These are phyloP conservation scores for Xylariales sp. DNA, from an alignment of 2,329 filamentous ascomycete genomes.

Conservation along the genomic window DNA sequence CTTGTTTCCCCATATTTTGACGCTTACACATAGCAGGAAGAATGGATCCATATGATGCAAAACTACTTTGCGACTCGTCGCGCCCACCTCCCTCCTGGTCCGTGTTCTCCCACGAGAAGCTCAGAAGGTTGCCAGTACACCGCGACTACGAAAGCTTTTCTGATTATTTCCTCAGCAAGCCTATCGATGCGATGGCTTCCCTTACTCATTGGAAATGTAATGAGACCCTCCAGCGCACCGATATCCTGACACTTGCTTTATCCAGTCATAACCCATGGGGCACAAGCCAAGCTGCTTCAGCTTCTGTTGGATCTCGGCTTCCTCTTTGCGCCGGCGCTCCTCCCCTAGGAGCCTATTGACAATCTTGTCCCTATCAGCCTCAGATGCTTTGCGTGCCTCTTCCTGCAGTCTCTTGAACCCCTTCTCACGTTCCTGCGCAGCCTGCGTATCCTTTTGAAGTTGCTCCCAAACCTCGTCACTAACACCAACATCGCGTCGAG, in stretches of 20 bases:
- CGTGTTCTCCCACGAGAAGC: too few species aligned
- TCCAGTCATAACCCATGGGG: slow-evolving; percentile 54
- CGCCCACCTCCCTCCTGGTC: too few species aligned
- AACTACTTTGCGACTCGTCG: too few species aligned
- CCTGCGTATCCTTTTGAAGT: slow-evolving; percentile 45
- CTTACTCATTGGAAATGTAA: slow-evolving; percentile 39
- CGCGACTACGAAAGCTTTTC: too few species aligned
- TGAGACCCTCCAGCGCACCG: slow-evolving; percentile 59
- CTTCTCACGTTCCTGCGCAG: slow-evolving; percentile 22
- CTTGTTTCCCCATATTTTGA: too few species aligned
- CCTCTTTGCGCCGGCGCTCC: slow-evolving; percentile 31
- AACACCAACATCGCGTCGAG: slow-evolving; percentile 50
- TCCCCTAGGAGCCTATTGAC: slow-evolving; percentile 32
- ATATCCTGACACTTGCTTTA: slow-evolving; percentile 54
- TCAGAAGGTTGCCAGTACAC: too few species aligned
- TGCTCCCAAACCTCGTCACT: slow-evolving; percentile 58
- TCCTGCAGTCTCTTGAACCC: slow-evolving; percentile 22
- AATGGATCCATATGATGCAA: too few species aligned
- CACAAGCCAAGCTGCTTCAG: slow-evolving; percentile 52
- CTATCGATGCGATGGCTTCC: too few species aligned
- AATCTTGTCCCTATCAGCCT: slow-evolving; percentile 31
- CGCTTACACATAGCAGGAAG: too few species aligned
- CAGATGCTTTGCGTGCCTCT: slow-evolving; percentile 16
- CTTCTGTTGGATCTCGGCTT: slow-evolving; percentile 39
- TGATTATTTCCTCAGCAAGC: too few species aligned